Evolutionary conservation across 1,284 basidiomycete species (phyloP), one percentile per base, ranked within the genome.

Genomic region (Psilocybe mexicana): DNA sequence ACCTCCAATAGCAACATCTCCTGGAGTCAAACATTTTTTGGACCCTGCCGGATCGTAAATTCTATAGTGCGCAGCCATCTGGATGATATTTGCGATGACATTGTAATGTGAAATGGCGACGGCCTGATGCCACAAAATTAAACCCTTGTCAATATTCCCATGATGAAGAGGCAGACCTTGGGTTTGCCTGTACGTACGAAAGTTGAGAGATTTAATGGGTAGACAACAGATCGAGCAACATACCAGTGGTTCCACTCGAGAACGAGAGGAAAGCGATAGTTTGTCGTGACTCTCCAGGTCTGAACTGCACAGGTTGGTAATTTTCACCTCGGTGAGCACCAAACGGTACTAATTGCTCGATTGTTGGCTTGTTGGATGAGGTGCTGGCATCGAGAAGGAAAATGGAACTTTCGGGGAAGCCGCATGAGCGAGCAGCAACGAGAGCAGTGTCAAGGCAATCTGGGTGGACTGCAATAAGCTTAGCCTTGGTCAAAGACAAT

Each of bases 211-310:
- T 38, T 43, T 45, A 38, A 40, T 38, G 24, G 33, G 6, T 24
- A 43, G 45, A 50, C 6, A 46, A 6, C 14, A 38, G 12, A 11
- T 28, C 7, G n/a, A 2, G 40, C 43, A n/a, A 36, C 57, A 25
- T 43, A 76, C 79, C 79, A 50, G 92, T 94, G 1, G 92, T 94
- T 14, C 92, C 92, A 57, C 87, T 90, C 0, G 89, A 92, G 69
- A 93, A 92, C 51, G 80, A 86, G 40, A 92, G 72, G 63, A 93
- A 87, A 0, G 92, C 92, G 4, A 92, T 64, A 59, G 86, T 86
- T 6, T 76, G 84, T 70, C 79, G 84, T 18, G 76, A 84, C 71
- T 93, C 90, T 0, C 87, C 90, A 1, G 81, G 76, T 14, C 66
- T 70, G 42, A 93, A 74, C 14, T 70, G 74, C 36, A 77, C 72